Base-by-base conservation (phyloP, 495 filamentous ascomycete genomes). In the Trichoderma virens region DNA sequence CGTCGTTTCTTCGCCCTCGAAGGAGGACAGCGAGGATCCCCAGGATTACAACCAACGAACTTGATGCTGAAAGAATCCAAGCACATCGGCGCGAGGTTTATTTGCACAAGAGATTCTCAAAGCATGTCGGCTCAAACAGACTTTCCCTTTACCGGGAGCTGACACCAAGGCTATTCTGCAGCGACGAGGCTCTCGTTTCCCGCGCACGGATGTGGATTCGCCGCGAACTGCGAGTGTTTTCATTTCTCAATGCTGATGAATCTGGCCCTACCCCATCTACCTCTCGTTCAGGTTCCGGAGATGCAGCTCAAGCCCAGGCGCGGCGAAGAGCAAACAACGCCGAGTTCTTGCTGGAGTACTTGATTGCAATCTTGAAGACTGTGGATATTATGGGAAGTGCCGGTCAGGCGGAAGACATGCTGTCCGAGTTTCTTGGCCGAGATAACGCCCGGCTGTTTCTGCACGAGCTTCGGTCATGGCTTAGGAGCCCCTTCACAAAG, bases 291-390 rank as follows among this genome's bases (percentile, higher is more conserved):
- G 18, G 7, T 3, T 5, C 8, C 4, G n/a, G 71, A 1, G 63
- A 74, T 45, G n/a, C 20, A 11, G 61, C 61, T 8, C 76, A 76
- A 5, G 70, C 78, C 0, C 67, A 75, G 66, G 63, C 71, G 67
- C 54, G 65, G 59, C 81, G 85, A 43, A 79, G 85, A 51, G 81
- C 82, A 3, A 89, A 88, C 67, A 95, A 93, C 72, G 86, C 90
- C 14, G 93, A 96, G 69, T 98, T 96, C 65, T 71, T 98, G 28
- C 85, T 97, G 25, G 91, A 94, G 67, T 97, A 96, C 69, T 84
- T 95, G 63, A 75, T 97, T 59, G 90, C 90, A 35, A 92, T 98
- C 56, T 76, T 98, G 43, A 95, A 92, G 68, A 91, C 89, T 0
- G 87, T 96, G 23, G 93, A 98, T 72, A 82, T 94, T n/a, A 92